These are phyloP conservation scores for Zasmidium citrigriseum DNA, from an alignment of 2,329 filamentous ascomycete genomes.

Conservation along the genomic window DNA sequence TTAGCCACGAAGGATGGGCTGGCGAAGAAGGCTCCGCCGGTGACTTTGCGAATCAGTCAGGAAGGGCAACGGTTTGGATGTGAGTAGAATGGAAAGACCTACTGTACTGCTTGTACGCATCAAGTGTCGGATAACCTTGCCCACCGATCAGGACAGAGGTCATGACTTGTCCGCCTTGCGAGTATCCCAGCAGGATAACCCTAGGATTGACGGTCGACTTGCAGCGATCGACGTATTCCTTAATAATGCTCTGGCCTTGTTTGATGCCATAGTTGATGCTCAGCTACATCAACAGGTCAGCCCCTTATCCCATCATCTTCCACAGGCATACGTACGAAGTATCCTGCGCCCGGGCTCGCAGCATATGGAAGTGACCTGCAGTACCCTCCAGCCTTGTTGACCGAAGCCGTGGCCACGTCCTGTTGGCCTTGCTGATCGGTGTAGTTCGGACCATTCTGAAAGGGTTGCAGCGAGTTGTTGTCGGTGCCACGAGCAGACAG, in stretches of 20 bases:
- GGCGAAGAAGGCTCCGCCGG: conserved; percentile 3
- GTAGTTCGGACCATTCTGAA: background rate
- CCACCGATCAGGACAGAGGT: conserved; percentile 1
- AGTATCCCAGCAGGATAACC: conserved; percentile 5
- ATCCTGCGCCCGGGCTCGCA: background rate
- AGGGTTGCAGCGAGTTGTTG: background rate
- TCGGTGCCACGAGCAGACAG: conserved; percentile 1
- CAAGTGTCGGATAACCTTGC: background rate
- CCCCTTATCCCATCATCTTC: background rate
- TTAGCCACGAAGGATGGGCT: conserved; percentile 1
- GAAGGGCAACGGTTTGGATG: background rate
- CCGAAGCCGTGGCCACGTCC: conserved; percentile 28
- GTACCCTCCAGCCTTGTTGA: conserved; percentile 2
- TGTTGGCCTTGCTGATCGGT: conserved; percentile 24
- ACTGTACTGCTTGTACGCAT: conserved; percentile 4
- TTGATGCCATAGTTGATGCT: background rate
- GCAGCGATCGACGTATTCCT: conserved; percentile 3
- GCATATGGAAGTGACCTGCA: background rate
- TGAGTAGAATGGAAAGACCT: background rate
- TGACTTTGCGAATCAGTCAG: conserved; percentile 1
- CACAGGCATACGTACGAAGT: background rate
- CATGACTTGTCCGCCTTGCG: conserved; percentile 1
- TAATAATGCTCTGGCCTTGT: conserved; percentile 2
- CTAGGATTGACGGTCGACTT: background rate
- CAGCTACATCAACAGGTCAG: background rate